A percentile compares a stretch with the other conserved stretches of the same genome.
These are phyloP conservation scores for Lentinula aciculospora DNA, from an alignment of 768 basidiomycete species.

Conservation along the genomic window DNA sequence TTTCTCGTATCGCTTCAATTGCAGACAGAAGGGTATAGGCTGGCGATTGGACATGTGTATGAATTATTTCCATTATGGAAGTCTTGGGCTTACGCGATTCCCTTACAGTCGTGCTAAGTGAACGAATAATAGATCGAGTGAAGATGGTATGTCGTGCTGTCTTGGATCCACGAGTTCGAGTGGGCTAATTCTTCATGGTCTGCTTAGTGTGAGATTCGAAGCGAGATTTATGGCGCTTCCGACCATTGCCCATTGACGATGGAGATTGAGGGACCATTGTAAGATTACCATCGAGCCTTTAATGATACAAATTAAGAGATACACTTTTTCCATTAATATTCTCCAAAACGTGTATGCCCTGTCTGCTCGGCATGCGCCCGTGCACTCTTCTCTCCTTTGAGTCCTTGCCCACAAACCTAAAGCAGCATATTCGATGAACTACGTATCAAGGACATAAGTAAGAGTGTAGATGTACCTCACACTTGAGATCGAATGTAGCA, in stretches of 20 bases:
- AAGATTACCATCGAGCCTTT: not conserved
- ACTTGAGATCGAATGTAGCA: conserved; percentile 84
- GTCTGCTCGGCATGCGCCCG: conserved; percentile 82
- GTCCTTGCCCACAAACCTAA: conserved; percentile 76
- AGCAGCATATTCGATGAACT: not conserved
- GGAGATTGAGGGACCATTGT: conserved; percentile 55
- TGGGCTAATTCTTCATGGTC: not conserved
- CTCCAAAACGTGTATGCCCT: conserved; percentile 81
- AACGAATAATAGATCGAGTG: conserved; percentile 56
- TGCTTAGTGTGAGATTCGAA: conserved; percentile 71
- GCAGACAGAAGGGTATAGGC: conserved; percentile 72
- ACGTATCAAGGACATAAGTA: not conserved
- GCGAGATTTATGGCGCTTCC: conserved; percentile 82
- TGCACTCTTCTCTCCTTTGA: conserved; percentile 94
- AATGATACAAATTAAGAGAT: not conserved
- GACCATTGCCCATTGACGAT: conserved; percentile 81
- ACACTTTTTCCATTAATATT: conserved; percentile 42
- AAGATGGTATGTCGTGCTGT: conserved; percentile 40
- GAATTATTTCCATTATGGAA: conserved; percentile 17
- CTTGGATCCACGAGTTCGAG: not conserved
- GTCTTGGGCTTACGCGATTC: not conserved
- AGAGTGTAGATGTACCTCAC: conserved; percentile 51
- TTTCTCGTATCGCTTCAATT: conserved; percentile 80
- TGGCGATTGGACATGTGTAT: conserved; percentile 88
- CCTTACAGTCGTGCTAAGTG: conserved; percentile 64